phyloP scores from a whole-genome alignment of 306 rosid genomes.

The Lathyrus tuberosus region DNA sequence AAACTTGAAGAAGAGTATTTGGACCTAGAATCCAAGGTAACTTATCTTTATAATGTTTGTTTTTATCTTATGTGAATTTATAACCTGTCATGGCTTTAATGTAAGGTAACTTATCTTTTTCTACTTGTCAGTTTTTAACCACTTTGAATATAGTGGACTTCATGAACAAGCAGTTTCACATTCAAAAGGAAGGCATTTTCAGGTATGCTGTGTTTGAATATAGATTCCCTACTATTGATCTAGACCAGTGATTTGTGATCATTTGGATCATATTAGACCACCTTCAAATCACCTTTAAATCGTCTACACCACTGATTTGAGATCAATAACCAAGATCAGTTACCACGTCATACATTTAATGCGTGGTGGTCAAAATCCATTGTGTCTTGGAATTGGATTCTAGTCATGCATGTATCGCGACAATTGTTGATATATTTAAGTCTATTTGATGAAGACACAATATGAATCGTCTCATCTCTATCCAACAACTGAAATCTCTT shows the following conservation, averaged over 20 bases:
- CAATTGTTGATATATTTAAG: not conserved
- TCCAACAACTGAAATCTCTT: not conserved
- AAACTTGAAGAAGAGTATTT: conserved; percentile 76
- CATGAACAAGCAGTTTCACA: conserved; percentile 64
- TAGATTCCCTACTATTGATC: no score
- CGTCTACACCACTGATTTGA: no score
- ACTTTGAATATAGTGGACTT: conserved; percentile 64
- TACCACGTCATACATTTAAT: no score
- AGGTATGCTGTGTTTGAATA: conserved; percentile 47
- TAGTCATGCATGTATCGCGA: not conserved
- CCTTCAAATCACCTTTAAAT: no score
- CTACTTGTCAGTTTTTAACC: conserved; percentile 63
- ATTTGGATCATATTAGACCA: no score
- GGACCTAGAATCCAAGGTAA: conserved; percentile 74
- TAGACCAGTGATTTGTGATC: no score
- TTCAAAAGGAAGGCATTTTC: conserved; percentile 67
- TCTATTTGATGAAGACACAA: not conserved
- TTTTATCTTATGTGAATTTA: conserved; percentile 28
- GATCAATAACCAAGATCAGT: no score
- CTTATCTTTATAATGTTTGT: conserved; percentile 12
- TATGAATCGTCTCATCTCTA: not conserved
- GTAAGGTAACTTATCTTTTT: conserved; percentile 19
- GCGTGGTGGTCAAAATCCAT: no score
- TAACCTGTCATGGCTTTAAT: conserved; percentile 11
- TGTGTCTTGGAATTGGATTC: not conserved